Evolutionary conservation across 1,139 yeast species (phyloP).

Genomic region (Pichia terricola): DNA sequence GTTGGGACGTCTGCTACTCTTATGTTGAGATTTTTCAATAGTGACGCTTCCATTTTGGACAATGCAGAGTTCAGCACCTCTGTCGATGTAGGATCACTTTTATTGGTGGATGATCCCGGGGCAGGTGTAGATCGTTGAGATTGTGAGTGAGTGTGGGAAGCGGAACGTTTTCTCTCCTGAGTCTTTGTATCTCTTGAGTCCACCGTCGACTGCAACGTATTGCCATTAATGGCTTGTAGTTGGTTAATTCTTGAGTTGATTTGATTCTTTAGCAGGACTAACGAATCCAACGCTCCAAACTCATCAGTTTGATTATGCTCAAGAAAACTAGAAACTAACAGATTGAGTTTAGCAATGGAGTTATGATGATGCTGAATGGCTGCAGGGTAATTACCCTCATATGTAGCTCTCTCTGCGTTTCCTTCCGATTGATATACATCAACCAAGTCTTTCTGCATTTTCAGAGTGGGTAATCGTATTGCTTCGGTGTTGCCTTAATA

Average conservation of each 20-base stretch:
- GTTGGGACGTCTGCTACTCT: constrained; percentile 3
- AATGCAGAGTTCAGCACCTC: constrained; percentile 5
- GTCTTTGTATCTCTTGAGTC: not conserved
- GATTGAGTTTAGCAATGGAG: constrained; percentile 14
- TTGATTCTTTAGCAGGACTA: constrained; percentile 17
- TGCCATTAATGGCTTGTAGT: constrained; percentile 6
- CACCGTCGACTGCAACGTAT: not conserved
- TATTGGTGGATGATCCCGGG: too few relatives aligned
- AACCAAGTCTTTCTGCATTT: constrained; percentile 9
- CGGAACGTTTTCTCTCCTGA: too few relatives aligned
- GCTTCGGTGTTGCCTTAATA: not conserved
- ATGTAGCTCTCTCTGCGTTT: constrained; percentile 23
- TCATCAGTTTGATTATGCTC: constrained; percentile 10
- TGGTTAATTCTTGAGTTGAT: constrained; percentile 17
- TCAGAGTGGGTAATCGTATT: not conserved
- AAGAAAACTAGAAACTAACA: constrained; percentile 12
- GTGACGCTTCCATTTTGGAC: constrained; percentile 11
- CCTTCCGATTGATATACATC: constrained; percentile 22
- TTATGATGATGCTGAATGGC: constrained; percentile 20
- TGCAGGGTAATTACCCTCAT: constrained; percentile 17
- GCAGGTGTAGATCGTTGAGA: too few relatives aligned
- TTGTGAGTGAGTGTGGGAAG: too few relatives aligned
- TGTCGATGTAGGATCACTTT: not conserved
- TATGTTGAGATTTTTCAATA: constrained; percentile 19
- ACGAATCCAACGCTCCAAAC: constrained; percentile 16